phyloP scores from a whole-genome alignment of 495 filamentous ascomycete genomes.

The Amorphotheca resinae region DNA sequence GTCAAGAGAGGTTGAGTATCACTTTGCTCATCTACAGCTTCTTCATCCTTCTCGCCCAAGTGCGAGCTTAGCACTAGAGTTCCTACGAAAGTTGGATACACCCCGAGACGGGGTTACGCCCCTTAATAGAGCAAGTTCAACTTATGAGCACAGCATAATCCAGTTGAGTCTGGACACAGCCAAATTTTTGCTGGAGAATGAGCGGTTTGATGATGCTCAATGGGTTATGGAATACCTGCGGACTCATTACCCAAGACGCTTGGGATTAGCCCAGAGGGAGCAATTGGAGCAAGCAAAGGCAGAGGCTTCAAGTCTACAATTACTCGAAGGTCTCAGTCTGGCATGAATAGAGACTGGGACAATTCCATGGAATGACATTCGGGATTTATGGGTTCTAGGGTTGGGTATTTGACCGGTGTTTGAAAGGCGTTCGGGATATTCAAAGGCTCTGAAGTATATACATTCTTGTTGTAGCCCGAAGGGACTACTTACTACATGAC shows the following conservation, averaged over 20 bases:
- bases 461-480: no score
- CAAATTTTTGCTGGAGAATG: slow-evolving; percentile 11
- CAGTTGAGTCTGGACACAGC: slow-evolving; percentile 12
- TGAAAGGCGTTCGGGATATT: no score
- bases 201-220: slow-evolving; percentile 9
- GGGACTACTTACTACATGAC: no score
- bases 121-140: background rate
- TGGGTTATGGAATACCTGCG: slow-evolving; percentile 19
- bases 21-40: slow-evolving; percentile 9
- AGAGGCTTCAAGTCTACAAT: slow-evolving; percentile 12
- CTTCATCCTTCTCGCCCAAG: slow-evolving; percentile 15
- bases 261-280: slow-evolving; percentile 4
- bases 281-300: slow-evolving; percentile 8
- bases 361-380: no score
- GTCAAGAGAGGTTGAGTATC: background rate
- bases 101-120: background rate
- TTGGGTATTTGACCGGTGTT: no score
- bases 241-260: slow-evolving; percentile 5
- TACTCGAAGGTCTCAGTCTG: slow-evolving; percentile 6
- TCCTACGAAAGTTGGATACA: slow-evolving; percentile 1
- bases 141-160: background rate
- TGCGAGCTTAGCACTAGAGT: slow-evolving; percentile 8
- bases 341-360: no score
- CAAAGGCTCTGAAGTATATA: no score
- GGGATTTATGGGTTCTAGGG: no score